phyloP scores from a whole-genome alignment of 306 rosid species.

The Pterocarpus macrocarpus region DNA sequence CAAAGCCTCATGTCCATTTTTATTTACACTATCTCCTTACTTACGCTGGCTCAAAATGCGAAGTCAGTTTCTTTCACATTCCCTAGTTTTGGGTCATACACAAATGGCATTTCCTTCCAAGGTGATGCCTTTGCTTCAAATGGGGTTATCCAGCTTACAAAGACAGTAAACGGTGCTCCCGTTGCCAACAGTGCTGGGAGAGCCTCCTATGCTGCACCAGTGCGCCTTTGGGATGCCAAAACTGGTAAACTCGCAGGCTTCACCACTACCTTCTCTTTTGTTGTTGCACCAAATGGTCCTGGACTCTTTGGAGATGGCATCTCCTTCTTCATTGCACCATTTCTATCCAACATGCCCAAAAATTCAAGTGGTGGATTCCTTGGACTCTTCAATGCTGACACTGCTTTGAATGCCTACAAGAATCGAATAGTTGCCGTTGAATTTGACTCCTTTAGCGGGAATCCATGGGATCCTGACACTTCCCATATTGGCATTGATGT shows the following conservation, averaged over 20 bases:
- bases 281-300: not conserved
- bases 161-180: not conserved
- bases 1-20: not conserved
- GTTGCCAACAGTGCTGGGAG: conserved; percentile 42
- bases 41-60: not conserved
- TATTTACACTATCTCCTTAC: not conserved
- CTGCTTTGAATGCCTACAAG: conserved; percentile 42
- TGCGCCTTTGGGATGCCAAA: conserved; percentile 53
- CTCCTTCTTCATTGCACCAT: conserved; percentile 51
- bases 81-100: not conserved
- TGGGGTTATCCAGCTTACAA: conserved; percentile 21
- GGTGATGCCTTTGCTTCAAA: conserved; percentile 29
- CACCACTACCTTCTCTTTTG: conserved; percentile 24
- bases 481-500: conserved; percentile 57
- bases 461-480: conserved; percentile 46
- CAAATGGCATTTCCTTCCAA: conserved; percentile 13
- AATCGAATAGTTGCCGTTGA: conserved; percentile 56
- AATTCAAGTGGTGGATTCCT: conserved; percentile 52
- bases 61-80: not conserved
- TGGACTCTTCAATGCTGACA: conserved; percentile 48
- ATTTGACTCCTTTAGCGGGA: conserved; percentile 46
- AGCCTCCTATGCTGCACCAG: conserved; percentile 45
- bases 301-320: conserved; percentile 25
- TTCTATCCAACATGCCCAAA: conserved; percentile 3
- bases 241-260: conserved; percentile 7